Base-by-base conservation (phyloP, 257 asterid genomes). In the Capsicum rhomboideum region DNA sequence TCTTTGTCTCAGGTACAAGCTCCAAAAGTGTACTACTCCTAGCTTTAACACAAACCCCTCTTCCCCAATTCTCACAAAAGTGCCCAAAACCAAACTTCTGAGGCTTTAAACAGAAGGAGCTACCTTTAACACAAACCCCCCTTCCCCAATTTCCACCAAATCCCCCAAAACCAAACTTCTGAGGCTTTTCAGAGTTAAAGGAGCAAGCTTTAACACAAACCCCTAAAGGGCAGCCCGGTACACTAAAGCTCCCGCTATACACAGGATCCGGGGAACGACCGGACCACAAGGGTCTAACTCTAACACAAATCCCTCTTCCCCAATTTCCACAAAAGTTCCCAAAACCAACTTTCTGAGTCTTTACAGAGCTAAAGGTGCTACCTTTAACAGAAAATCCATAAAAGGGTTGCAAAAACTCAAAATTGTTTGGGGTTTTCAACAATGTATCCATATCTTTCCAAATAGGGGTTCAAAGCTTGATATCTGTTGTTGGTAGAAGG, bases 1-100 rank as follows among this genome's bases (percentile, higher is more conserved):
- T 92, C 87, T 93, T 97, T 85, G 91, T 91, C 90, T 91, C 97
- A 80, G 98, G 99, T 85, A 95, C 98, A 59, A 97, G 96, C 91
- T 97, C 98, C 87, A 93, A 85, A 63, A 95, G 93, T 80, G 96
- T 90, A 87, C 91, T 91, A 23, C 95, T 90, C 68, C 87, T 87
- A 13, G 95, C 93, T 84, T 83, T 95, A 72, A 85, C 86, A 84
- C 89, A 86, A 29, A 88, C 82, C 49, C 75, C 75, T 83, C 83
- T 83, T 67, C 86, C 88, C 80, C 86, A 84, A 80, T 87, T 89
- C 12, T 81, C 37, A 28, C 80, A 83, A 85, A 90, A 13, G 88
- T 89, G 91, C 88, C 83, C 92, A 7, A 50, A 88, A 66, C 86
- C 90, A 80, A 86, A 64, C 88, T 85, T 90, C 7, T 83, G 97